A percentile compares a stretch with the other conserved stretches of the same genome.
Conservation (phyloP, 2,329 filamentous ascomycete genomes). For the Raffaelea albimanens region DNA sequence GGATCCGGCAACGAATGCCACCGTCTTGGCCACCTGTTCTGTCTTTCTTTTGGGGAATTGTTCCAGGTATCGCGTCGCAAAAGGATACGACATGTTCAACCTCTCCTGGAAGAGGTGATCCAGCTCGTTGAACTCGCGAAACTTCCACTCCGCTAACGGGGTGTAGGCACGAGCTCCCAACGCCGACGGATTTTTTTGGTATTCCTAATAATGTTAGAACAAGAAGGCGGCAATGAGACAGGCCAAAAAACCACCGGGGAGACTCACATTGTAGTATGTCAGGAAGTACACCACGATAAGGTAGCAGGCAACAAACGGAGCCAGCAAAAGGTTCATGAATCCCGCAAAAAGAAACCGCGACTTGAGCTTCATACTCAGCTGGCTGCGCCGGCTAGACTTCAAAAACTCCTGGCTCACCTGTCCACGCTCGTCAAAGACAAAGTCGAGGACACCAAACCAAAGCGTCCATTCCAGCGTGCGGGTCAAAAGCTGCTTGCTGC, state of each 20-base stretch:
- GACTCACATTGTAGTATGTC: slow-evolving; percentile 77
- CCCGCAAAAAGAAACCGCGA: slow-evolving; percentile 75
- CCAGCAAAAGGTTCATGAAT: slow-evolving; percentile 74
- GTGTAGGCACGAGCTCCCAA: slow-evolving; percentile 87
- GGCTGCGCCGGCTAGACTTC: slow-evolving; percentile 68
- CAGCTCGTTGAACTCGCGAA: slow-evolving; percentile 95
- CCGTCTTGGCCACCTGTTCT: slow-evolving; percentile 71
- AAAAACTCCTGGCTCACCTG: slow-evolving; percentile 82
- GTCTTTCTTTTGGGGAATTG: slow-evolving; percentile 96
- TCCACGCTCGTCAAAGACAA: slow-evolving; percentile 82
- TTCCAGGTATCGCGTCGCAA: slow-evolving; percentile 83
- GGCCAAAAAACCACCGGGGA: background rate
- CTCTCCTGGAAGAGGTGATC: slow-evolving; percentile 85
- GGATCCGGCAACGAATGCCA: slow-evolving; percentile 81
- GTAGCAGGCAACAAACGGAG: slow-evolving; percentile 80
- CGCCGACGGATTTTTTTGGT: slow-evolving; percentile 84
- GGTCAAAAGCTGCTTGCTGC: slow-evolving; percentile 74
- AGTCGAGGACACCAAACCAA: slow-evolving; percentile 82
- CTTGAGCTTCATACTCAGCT: slow-evolving; percentile 69
- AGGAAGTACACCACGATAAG: slow-evolving; percentile 86
- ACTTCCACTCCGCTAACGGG: slow-evolving; percentile 92
- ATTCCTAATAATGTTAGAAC: slow-evolving; percentile 53
- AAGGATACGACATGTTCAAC: slow-evolving; percentile 89
- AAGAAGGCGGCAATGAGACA: background rate
- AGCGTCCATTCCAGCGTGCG: slow-evolving; percentile 88